phyloP scores from a whole-genome alignment of 148 eudicot genomes.

The Fagopyrum esculentum region DNA sequence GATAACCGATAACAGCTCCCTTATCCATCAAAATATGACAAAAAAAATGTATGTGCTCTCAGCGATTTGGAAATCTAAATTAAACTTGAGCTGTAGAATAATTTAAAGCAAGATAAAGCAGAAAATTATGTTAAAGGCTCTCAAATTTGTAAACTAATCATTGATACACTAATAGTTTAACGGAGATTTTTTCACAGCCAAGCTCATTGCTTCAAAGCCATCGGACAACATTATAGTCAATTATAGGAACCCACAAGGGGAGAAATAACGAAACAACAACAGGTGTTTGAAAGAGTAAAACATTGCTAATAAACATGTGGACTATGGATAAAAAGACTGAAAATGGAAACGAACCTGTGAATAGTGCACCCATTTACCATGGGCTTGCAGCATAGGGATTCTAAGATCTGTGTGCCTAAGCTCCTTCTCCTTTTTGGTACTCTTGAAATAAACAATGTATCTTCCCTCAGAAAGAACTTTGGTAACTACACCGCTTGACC shows the following conservation, averaged over 20 bases:
- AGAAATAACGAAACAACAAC: neutral
- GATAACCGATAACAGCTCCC: constrained; percentile 11
- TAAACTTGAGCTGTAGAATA: neutral
- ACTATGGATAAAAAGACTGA: neutral
- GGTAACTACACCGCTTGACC: constrained; percentile 42
- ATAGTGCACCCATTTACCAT: constrained; percentile 26
- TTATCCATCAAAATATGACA: neutral
- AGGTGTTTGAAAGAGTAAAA: neutral
- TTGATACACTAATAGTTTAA: neutral
- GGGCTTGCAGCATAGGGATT: constrained; percentile 34
- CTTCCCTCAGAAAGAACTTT: constrained; percentile 31
- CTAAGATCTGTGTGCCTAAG: constrained; percentile 29
- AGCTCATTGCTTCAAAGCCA: neutral
- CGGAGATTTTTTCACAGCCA: neutral
- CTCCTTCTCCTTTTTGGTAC: constrained; percentile 32
- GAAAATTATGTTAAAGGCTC: neutral
- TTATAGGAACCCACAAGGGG: neutral
- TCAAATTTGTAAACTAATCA: neutral
- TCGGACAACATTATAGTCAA: neutral
- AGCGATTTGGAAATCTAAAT: neutral
- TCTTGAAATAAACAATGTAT: constrained; percentile 36
- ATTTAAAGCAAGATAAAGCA: neutral
- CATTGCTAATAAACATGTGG: neutral
- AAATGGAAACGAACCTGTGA: constrained; percentile 31
- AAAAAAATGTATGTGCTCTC: neutral